A percentile compares a stretch with the other conserved stretches of the same genome.
These are phyloP conservation scores for Alternaria longipes DNA, from an alignment of 2,329 filamentous ascomycete genomes.

Conservation along the genomic window DNA sequence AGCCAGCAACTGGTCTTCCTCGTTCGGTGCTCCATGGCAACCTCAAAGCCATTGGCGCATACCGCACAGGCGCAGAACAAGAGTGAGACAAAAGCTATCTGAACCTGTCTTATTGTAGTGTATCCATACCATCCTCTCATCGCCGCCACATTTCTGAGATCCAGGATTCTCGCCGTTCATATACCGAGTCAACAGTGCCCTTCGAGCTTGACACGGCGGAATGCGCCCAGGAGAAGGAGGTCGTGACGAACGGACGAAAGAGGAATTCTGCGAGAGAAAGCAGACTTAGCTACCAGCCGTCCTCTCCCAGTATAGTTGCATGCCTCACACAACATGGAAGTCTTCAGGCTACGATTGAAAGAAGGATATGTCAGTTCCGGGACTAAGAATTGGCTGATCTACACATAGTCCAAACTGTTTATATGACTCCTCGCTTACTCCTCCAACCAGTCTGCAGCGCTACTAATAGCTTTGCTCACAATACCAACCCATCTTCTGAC, in stretches of 20 bases:
- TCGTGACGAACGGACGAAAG: not conserved
- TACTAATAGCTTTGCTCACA: constrained; percentile 46
- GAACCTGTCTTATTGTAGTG: not conserved
- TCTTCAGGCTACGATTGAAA: not conserved
- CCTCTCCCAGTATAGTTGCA: not conserved
- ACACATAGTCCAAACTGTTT: not conserved
- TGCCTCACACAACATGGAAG: not conserved
- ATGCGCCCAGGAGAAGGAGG: not conserved
- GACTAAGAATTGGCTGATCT: not conserved
- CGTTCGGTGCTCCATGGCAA: no score
- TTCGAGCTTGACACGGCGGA: not conserved
- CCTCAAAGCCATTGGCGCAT: not conserved
- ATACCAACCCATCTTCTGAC: constrained; percentile 56
- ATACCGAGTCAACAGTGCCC: not conserved
- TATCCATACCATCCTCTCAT: not conserved
- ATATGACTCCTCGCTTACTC: not conserved
- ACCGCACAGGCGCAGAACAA: not conserved
- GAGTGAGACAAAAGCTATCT: no score
- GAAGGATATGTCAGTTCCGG: not conserved
- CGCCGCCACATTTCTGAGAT: not conserved
- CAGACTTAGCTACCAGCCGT: not conserved
- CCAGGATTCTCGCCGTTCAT: not conserved
- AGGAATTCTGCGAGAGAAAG: not conserved
- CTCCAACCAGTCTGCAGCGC: constrained; percentile 49
- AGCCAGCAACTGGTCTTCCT: not conserved